Evolutionary conservation across 176 grass and related monocot species (phyloP), one percentile per base, ranked within the genome.

Genomic region (Avena eriantha): DNA sequence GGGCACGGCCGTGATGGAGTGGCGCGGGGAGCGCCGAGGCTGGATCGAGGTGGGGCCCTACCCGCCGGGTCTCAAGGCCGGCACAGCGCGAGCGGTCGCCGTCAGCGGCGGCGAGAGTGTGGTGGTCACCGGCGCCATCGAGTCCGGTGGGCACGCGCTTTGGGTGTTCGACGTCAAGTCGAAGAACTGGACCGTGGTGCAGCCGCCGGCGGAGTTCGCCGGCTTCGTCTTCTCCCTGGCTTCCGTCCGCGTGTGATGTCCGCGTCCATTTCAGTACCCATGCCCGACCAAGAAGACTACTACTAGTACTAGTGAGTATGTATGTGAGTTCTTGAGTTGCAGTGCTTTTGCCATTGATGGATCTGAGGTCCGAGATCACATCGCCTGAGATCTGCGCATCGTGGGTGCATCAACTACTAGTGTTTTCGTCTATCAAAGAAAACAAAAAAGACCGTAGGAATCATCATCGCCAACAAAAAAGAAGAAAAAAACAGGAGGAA

Each of bases 181-280:
- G n/a, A 89, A 87, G 84, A 85, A 2, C 60, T 93, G 91, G 91
- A 93, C 76, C 41, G 81, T 83, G 14, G 91, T 93, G 0, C 76
- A 59, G 0, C 88, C 87, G 0, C 91, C 88, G 35, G 54, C 70
- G 0, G 88, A 87, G 76, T 93, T 93, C 91, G 81, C 80, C 2
- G 91, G 91, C 0, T 93, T 93, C 85, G 91, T 87, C 14, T 93
- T 90, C 81, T 93, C 91, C 77, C 15, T 89, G 34, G 81, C 91
- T 0, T 76, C 91, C 53, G 51, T 93, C 8, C 88, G 85, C 29
- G 55, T 90, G 50, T 92, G 80, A 85, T 17, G 29, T 29, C n/a
- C n/a, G n/a, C 31, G 18, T 39, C 68, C 46, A 60, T 29, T 29
- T 29, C 29, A 29, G 29, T 53, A 36, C 5, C 48, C 48, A 7